These are phyloP conservation scores for Starmerella sp. DNA, from an alignment of 805 yeast species.

Conservation along the genomic window DNA sequence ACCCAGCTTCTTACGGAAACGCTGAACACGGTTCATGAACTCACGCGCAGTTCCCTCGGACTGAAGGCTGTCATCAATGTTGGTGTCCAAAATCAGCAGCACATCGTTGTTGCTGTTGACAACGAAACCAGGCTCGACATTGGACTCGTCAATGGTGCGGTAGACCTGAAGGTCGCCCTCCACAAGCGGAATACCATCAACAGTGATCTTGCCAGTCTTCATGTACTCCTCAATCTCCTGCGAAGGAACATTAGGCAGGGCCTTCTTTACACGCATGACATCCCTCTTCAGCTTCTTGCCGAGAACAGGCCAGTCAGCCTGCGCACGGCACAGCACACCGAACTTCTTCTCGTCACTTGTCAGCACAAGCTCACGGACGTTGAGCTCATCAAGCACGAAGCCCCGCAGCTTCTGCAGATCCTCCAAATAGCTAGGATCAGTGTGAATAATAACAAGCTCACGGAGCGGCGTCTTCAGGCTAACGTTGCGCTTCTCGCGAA, in stretches of 20 bases:
- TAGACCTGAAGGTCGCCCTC: conserved; percentile 82
- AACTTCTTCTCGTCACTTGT: conserved; percentile 85
- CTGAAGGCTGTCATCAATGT: conserved; percentile 74
- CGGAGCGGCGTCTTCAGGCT: conserved; percentile 92
- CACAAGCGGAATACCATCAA: conserved; percentile 80
- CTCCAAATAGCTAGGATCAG: conserved; percentile 58
- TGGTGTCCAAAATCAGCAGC: conserved; percentile 77
- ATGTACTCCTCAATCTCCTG: conserved; percentile 71
- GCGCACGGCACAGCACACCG: conserved; percentile 85
- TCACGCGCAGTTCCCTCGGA: conserved; percentile 96
- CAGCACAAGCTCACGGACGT: conserved; percentile 75
- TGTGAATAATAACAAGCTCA: conserved; percentile 72
- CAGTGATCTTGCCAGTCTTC: conserved; percentile 60
- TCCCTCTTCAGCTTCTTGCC: conserved; percentile 96
- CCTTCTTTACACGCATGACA: conserved; percentile 87
- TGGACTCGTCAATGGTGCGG: conserved; percentile 67
- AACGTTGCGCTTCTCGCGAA: conserved; percentile 90
- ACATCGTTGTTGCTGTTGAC: conserved; percentile 83
- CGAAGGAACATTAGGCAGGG: conserved; percentile 70
- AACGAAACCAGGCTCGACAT: conserved; percentile 59
- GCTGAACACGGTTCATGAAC: conserved; percentile 90
- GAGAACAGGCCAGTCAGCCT: conserved; percentile 97
- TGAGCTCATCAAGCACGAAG: conserved; percentile 83
- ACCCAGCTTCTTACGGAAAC: conserved; percentile 92
- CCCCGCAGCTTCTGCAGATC: conserved; percentile 68